Base-by-base conservation (phyloP, 331 rosid species). In the Saraca asoca region DNA sequence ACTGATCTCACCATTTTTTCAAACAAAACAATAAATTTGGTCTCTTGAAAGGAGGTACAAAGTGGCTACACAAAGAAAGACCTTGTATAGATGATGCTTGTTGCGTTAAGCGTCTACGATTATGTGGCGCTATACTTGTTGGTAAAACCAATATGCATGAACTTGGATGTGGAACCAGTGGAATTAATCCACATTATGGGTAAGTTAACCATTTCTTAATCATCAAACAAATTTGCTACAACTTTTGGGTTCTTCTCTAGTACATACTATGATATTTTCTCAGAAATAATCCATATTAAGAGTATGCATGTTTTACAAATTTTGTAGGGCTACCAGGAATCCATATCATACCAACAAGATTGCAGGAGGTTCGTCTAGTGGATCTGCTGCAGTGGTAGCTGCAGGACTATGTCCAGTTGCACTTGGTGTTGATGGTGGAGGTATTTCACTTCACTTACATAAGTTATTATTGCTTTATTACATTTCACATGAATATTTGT, bases 81-180 rank as follows among this genome's bases (percentile, higher is more conserved):
- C 64, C 78, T 49, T 89, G 91, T 75, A 74, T 42, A 1, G 82
- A 81, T 69, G 98, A 92, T 62, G 95, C 98, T 75, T 69, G 85
- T 42, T 92, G 95, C 51, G 88, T 92, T 24, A 81, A 74, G 80
- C 79, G 89, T 58, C 86, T 89, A 44, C 79, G 91, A 69, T 76
- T 57, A 63, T 89, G 95, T 7, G 98, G 98, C 19, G 94, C 98
- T 50, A 57, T 89, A 52, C 86, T 92, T 61, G 88, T 87, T 70
- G 98, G 96, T n/a, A 92, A 92, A 75, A 92, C 96, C 64, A 92
- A 92, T 72, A 92, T 92, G 98, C 98, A 92, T 75, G 98, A 92
- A 78, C 91, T 92, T 64, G 98, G 98, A 12, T 82, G 86, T 39
- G 96, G 96, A 75, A 85, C 96, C 60, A 93, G 91, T 54, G 98